Conservation (phyloP, 768 basidiomycete species). For the Pholiota microspora region DNA sequence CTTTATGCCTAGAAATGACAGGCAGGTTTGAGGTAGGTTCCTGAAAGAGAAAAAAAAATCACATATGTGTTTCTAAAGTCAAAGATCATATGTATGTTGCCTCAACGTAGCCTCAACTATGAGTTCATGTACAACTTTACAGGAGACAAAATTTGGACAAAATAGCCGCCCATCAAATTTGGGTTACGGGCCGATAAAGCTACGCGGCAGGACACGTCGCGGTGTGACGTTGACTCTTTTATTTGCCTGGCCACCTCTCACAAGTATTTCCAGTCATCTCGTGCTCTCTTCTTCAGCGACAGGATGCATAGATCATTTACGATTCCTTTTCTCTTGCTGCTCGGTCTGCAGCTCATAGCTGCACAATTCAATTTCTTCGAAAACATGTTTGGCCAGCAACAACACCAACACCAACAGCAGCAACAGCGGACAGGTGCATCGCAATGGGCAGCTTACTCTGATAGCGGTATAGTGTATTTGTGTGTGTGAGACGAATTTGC, state of each 20-base stretch:
- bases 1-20: too few species aligned
- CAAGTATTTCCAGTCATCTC: neutral
- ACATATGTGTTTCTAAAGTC: too few species aligned
- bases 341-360: conserved; percentile 36
- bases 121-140: too few species aligned
- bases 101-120: too few species aligned
- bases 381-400: conserved; percentile 64
- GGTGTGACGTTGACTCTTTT: neutral
- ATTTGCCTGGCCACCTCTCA: neutral
- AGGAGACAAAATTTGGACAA: too few species aligned
- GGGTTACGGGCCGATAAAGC: neutral
- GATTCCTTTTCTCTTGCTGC: conserved; percentile 22
- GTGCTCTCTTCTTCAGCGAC: neutral
- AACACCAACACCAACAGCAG: conserved; percentile 60
- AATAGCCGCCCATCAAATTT: too few species aligned
- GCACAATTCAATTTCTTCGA: conserved; percentile 84
- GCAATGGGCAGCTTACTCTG: conserved; percentile 67
- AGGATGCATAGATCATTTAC: conserved; percentile 7
- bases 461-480: conserved; percentile 48
- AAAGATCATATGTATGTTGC: too few species aligned
- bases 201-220: neutral
- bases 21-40: too few species aligned
- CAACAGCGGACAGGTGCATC: conserved; percentile 52
- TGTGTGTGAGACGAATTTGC: neutral
- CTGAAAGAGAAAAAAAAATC: too few species aligned